Evolutionary conservation across 176 grass and related monocot genomes (phyloP).

Genomic region (Panicum miliaceum): DNA sequence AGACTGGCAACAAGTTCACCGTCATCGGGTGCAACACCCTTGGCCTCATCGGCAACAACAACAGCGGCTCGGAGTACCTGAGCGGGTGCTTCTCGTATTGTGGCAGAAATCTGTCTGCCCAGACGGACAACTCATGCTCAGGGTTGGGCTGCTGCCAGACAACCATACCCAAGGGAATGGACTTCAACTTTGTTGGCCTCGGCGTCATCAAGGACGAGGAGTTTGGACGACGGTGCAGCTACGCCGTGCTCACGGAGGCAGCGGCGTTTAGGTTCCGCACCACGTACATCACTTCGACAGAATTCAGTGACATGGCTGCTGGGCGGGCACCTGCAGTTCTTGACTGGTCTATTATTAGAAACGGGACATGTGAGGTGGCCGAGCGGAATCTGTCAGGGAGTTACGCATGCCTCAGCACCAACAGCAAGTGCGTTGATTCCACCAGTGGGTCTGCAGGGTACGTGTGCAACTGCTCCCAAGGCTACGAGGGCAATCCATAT

Average conservation of each 20-base stretch:
- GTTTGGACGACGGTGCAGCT: neutral
- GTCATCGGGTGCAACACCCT: conserved; percentile 51
- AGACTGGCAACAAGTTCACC: conserved; percentile 47
- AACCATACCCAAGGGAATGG: neutral
- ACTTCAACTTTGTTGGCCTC: rapidly evolving
- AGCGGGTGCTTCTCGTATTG: neutral
- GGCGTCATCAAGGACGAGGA: rapidly evolving
- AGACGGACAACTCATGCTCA: neutral
- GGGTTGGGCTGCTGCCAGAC: conserved; percentile 15
- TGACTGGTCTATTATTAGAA: neutral
- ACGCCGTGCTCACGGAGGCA: neutral
- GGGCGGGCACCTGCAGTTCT: neutral
- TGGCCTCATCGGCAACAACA: neutral
- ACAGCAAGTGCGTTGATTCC: neutral
- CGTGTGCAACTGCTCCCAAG: conserved; percentile 3
- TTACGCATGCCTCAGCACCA: neutral
- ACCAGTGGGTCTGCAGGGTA: neutral
- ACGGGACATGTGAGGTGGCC: neutral
- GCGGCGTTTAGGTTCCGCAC: neutral
- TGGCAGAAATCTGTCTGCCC: neutral
- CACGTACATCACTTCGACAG: neutral
- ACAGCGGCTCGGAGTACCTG: neutral
- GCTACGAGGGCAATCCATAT: conserved; percentile 23
- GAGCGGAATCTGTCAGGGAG: neutral
- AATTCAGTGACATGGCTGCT: neutral